Base-by-base conservation (phyloP, 768 basidiomycete genomes). In the Mrakia blollopis region DNA sequence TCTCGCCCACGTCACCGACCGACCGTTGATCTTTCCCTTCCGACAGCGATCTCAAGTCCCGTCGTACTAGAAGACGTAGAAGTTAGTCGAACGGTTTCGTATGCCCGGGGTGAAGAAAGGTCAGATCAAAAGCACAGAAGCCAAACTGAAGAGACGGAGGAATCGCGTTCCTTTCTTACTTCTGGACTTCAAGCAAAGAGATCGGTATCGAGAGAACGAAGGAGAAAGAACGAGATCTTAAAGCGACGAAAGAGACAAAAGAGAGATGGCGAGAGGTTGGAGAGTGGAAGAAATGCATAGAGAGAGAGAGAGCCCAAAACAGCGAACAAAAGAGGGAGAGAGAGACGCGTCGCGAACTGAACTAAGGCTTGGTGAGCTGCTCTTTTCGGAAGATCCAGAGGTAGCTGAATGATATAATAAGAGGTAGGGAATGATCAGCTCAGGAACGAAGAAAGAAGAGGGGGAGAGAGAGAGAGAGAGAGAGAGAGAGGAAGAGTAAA, bases 281-380 rank as follows among this genome's bases (percentile, higher is more conserved):
- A 52, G 50, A 23, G 14, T 3, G 4, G 3, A 52, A 52, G 25
- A 57, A 28, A 57, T 9, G 18, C 25, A 57, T 57, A 28, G 25
- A n/a, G 28, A n/a, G 25, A n/a, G 28, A n/a, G 57, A 57, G 52
- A 54, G 25, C 25, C 23, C 25, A 37, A 30, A 65, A 35, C 28
- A n/a, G n/a, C n/a, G n/a, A n/a, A n/a, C n/a, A n/a, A n/a, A n/a
- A 13, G 63, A 65, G 39, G 16, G 10, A 65, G 16, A 44, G 14
- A 39, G 39, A 54, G 52, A 54, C 18, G 18, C 52, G 25, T 21
- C 44, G 44, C 14, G 44, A 44, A 57, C 57, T 57, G 18, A 21
- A 6, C 41, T 76, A 76, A n/a, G 75, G 76, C 65, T 77, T 77
- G 52, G 37, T 73, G 35, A 77, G 72, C 63, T 77, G 76, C 52